Percentiles rank a stretch among this genome's conserved stretches.
Evolutionary conservation across 192 early-diverging fungal species (phyloP).

Genomic region (Coemansia sp.): DNA sequence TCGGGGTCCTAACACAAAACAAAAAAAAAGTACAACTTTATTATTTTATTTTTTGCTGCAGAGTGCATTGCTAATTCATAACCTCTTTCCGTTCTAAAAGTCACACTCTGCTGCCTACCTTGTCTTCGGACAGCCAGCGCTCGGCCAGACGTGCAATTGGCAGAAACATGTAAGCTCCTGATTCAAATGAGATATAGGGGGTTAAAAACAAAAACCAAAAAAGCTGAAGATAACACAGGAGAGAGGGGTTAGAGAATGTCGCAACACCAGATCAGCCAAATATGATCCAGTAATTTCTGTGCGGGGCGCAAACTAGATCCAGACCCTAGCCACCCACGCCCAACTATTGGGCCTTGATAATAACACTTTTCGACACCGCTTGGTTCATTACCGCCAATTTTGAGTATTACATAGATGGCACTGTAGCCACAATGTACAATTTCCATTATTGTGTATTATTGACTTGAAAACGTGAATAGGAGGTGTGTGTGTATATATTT

Average conservation of each 20-base stretch:
- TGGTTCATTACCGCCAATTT: too few relatives aligned
- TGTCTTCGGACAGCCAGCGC: constrained; percentile 52
- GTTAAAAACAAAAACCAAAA: neutral
- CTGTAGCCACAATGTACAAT: too few relatives aligned
- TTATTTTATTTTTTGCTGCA: too few relatives aligned
- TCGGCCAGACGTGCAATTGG: constrained; percentile 25
- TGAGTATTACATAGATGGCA: too few relatives aligned
- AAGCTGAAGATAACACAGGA: neutral
- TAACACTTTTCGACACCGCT: too few relatives aligned
- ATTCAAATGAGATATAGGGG: neutral
- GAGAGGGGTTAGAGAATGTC: neutral
- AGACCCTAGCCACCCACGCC: too few relatives aligned
- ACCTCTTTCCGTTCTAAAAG: neutral
- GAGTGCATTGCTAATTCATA: too few relatives aligned
- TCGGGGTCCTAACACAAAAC: constrained; percentile 39
- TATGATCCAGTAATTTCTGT: neutral
- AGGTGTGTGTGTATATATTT: too few relatives aligned
- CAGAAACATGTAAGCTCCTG: constrained; percentile 3
- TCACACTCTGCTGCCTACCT: constrained; percentile 8
- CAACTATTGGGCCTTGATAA: neutral
- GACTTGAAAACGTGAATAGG: too few relatives aligned
- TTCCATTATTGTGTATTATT: too few relatives aligned
- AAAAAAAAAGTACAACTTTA: neutral
- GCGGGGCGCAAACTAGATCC: too few relatives aligned
- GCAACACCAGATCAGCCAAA: neutral